These are phyloP conservation scores for Brassica juncea DNA, from an alignment of 345 rosid genomes.

Conservation along the genomic window DNA sequence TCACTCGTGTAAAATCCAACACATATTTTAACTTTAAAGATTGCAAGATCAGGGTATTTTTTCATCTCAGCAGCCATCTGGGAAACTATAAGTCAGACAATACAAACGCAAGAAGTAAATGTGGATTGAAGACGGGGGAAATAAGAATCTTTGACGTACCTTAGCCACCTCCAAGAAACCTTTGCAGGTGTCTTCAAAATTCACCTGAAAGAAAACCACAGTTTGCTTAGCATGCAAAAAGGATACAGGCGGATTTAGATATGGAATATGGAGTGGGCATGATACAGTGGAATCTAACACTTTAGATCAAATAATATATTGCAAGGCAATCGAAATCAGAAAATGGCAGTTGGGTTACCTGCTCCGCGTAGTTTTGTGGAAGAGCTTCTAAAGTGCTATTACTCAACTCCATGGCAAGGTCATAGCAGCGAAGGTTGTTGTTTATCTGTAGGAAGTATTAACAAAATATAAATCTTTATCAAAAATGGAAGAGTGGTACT, in stretches of 20 bases:
- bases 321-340: background rate
- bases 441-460: conserved; percentile 60
- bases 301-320: conserved; percentile 14
- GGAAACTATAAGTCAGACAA: conserved; percentile 6
- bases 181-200: conserved; percentile 99
- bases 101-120: conserved; percentile 2
- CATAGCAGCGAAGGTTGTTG: conserved; percentile 97
- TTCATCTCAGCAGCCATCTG: background rate
- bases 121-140: background rate
- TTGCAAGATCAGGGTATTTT: background rate
- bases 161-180: conserved; percentile 96
- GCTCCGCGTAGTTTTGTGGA: conserved; percentile 95
- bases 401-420: conserved; percentile 96
- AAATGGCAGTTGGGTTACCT: conserved; percentile 52
- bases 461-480: background rate
- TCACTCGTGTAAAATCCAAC: background rate
- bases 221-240: conserved; percentile 15
- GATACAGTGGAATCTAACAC: conserved; percentile 9
- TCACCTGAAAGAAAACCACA: conserved; percentile 56
- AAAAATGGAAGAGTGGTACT: conserved; percentile 1
- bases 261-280: conserved; percentile 10
- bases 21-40: background rate
- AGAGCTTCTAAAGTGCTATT: conserved; percentile 89
- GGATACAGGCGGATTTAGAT: background rate
- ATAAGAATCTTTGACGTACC: conserved; percentile 46